Base-by-base conservation (phyloP, 495 filamentous ascomycete genomes). In the Podospora conica region DNA sequence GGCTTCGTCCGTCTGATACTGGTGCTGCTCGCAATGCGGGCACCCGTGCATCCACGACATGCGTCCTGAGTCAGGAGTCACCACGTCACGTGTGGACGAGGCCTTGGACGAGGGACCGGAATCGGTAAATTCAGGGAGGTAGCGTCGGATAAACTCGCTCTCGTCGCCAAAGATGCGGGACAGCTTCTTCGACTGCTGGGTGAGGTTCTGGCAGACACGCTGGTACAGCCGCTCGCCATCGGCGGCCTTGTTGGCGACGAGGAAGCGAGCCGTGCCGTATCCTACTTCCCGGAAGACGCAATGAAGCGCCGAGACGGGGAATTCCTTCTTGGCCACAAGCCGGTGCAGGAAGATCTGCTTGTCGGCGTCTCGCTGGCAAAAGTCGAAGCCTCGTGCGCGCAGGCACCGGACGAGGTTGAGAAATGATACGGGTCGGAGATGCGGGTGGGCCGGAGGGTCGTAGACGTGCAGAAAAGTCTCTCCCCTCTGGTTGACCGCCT, bases 91-190 rank as follows among this genome's bases (percentile, higher is more conserved):
- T 3, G 72, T 73, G 0, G 74, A 75, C 18, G 70, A 68, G 5
- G 67, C 64, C n/a, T 66, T 68, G 12, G 70, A 70, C 0, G 55
- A 24, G 2, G 27, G 23, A 9, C 24, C 61, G n/a, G 63, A 64
- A 7, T 74, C 68, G 53, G 66, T 63, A 53, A 76, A 76, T 31
- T 76, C 74, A 61, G 74, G 74, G 15, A 76, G 70, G 33, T 76
- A 76, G 22, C 74, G 72, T 10, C 74, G 70, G 67, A 73, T 69
- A 28, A 76, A 74, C 68, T 76, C 74, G 25, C 58, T 58, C 57
- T 76, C 74, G 65, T 76, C 74, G 60, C 74, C 74, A 31, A 76
- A 76, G 25, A 76, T 71, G 58, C 74, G 70, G 60, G 71, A 71
- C n/a, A 76, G 70, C 59, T 76, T 76, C 1, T 68, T 69, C 9